These are phyloP conservation scores for Colletotrichum orchidophilum DNA, from an alignment of 2,329 filamentous ascomycete genomes.

Conservation along the genomic window DNA sequence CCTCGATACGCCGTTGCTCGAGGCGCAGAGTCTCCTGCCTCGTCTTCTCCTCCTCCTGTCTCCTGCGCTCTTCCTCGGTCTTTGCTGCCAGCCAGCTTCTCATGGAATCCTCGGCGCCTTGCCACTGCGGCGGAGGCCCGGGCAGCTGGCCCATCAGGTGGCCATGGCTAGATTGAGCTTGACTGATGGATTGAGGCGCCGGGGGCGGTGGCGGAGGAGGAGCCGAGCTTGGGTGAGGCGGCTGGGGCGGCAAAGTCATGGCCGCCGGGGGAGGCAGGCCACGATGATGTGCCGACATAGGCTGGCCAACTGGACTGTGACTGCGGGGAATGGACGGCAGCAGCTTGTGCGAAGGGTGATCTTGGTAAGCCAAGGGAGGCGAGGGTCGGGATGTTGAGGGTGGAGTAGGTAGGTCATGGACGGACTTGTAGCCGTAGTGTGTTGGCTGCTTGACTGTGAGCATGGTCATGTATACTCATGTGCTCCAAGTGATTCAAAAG, in stretches of 20 bases:
- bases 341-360: constrained; percentile 52
- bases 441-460: constrained; percentile 69
- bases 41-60: constrained; percentile 78
- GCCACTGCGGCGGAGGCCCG: constrained; percentile 72
- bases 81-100: constrained; percentile 76
- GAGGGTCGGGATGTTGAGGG: constrained; percentile 64
- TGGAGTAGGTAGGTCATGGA: constrained; percentile 70
- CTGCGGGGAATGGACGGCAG: constrained; percentile 50
- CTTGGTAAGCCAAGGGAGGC: constrained; percentile 62
- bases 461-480: constrained; percentile 56
- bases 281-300: constrained; percentile 76
- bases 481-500: constrained; percentile 21
- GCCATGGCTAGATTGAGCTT: constrained; percentile 46
- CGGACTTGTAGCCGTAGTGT: constrained; percentile 67
- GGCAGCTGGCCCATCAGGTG: constrained; percentile 65
- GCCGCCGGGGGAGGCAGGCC: constrained; percentile 75
- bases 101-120: constrained; percentile 76
- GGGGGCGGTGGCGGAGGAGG: constrained; percentile 31
- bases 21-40: constrained; percentile 71
- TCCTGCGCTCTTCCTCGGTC: constrained; percentile 77
- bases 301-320: constrained; percentile 59
- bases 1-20: constrained; percentile 78
- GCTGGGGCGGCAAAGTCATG: constrained; percentile 66
- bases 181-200: constrained; percentile 37
- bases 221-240: constrained; percentile 40